Conservation (phyloP, 371 early-diverging fungal species). For the Enterospora canceri region DNA sequence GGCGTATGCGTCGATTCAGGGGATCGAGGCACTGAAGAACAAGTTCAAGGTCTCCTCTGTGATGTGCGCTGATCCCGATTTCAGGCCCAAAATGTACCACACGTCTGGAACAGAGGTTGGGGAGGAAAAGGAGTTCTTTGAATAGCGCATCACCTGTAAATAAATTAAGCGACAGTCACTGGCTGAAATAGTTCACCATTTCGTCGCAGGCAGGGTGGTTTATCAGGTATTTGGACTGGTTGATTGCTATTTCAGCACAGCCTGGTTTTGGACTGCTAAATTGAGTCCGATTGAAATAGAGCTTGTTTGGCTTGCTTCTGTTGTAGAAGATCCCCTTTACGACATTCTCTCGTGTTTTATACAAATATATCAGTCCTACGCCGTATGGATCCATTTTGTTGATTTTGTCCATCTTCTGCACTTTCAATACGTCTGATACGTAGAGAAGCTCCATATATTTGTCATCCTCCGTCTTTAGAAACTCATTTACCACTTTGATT, state of each 20-base stretch:
- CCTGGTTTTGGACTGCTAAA: too few relatives aligned
- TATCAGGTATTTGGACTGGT: too few relatives aligned
- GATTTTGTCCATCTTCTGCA: not conserved
- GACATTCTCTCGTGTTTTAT: not conserved
- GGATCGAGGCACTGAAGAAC: slow-evolving; percentile 63
- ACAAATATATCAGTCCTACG: not conserved
- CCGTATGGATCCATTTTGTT: not conserved
- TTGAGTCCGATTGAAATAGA: too few relatives aligned
- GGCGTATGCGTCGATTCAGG: slow-evolving; percentile 75
- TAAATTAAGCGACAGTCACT: too few relatives aligned
- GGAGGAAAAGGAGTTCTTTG: slow-evolving; percentile 20
- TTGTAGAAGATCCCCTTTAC: not conserved
- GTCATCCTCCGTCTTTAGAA: not conserved
- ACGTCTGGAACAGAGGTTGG: slow-evolving; percentile 35
- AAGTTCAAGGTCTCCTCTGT: slow-evolving; percentile 67
- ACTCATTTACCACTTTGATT: not conserved
- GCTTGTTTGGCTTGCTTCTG: too few relatives aligned
- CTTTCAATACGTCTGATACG: not conserved
- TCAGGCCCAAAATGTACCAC: slow-evolving; percentile 49
- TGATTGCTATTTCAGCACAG: too few relatives aligned
- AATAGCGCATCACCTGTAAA: too few relatives aligned
- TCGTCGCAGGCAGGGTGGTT: too few relatives aligned
- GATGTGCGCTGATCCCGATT: slow-evolving; percentile 37
- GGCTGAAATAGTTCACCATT: too few relatives aligned
- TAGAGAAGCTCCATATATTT: not conserved